phyloP scores from a whole-genome alignment of 2,329 filamentous ascomycete genomes.

The Meredithiella fracta region DNA sequence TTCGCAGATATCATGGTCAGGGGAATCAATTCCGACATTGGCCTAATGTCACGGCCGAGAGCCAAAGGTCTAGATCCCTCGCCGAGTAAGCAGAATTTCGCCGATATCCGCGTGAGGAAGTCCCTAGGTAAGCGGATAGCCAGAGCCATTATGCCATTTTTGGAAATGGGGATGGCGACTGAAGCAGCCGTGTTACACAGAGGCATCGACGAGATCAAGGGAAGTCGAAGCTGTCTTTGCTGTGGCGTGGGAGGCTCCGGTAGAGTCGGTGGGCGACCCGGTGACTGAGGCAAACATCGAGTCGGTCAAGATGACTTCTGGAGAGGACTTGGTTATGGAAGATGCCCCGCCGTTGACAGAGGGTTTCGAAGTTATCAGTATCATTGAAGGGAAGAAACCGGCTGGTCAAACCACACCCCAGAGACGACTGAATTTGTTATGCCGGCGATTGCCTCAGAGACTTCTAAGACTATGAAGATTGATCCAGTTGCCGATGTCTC shows the following conservation, averaged over 20 bases:
- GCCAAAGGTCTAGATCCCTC: conserved; percentile 29
- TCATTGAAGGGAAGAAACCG: neutral
- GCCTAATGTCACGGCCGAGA: conserved; percentile 17
- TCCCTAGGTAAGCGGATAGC: conserved; percentile 80
- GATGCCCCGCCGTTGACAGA: conserved; percentile 10
- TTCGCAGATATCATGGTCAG: conserved; percentile 36
- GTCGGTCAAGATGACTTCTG: too few relatives aligned
- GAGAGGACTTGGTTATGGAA: conserved; percentile 14
- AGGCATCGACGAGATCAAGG: conserved; percentile 50
- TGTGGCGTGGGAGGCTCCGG: conserved; percentile 36
- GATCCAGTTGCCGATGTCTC: neutral
- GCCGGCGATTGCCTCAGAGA: neutral
- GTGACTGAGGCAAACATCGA: neutral
- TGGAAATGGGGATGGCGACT: conserved; percentile 60
- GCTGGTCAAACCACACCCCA: conserved; percentile 10
- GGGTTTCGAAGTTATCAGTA: neutral
- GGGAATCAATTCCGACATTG: conserved; percentile 32
- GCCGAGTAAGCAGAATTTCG: conserved; percentile 34
- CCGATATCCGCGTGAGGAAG: conserved; percentile 64
- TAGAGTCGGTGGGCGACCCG: neutral
- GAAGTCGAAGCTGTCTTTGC: conserved; percentile 62
- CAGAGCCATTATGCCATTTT: conserved; percentile 59
- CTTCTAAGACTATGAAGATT: neutral
- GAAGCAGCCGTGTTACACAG: conserved; percentile 68
- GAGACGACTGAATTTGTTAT: conserved; percentile 4